Evolutionary conservation across 257 asterid species (phyloP).

Genomic region (Thymus quinquecostatus): DNA sequence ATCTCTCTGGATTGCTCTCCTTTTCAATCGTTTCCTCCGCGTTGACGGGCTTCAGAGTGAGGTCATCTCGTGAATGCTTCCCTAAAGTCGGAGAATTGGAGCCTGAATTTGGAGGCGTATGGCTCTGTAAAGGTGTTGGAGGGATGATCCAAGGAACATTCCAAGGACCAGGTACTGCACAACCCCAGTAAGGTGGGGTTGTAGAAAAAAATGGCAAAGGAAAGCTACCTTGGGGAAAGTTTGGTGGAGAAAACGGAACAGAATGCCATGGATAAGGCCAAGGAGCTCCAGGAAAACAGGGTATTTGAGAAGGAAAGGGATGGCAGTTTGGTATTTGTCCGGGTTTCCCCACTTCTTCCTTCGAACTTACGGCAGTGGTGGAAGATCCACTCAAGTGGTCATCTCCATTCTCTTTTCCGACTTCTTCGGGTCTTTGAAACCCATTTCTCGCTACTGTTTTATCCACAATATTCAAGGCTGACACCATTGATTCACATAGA

Average conservation of each 20-base stretch:
- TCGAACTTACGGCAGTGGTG: slow-evolving; percentile 28
- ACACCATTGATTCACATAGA: slow-evolving; percentile 46
- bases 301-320: slow-evolving; percentile 40
- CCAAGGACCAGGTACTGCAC: slow-evolving; percentile 46
- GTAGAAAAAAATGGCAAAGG: slow-evolving; percentile 62
- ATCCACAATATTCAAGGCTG: slow-evolving; percentile 39
- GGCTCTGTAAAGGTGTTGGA: slow-evolving; percentile 30
- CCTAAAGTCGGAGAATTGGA: slow-evolving; percentile 51
- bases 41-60: not conserved
- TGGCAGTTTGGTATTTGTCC: slow-evolving; percentile 33
- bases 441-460: slow-evolving; percentile 33
- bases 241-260: slow-evolving; percentile 41
- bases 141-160: slow-evolving; percentile 48
- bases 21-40: slow-evolving; percentile 27
- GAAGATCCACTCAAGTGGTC: slow-evolving; percentile 40
- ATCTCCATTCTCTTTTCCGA: slow-evolving; percentile 31
- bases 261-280: slow-evolving; percentile 50
- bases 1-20: slow-evolving; percentile 42
- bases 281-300: slow-evolving; percentile 40
- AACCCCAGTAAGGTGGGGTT: slow-evolving; percentile 52
- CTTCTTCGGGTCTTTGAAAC: slow-evolving; percentile 27
- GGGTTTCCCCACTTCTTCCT: slow-evolving; percentile 28
- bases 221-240: slow-evolving; percentile 42
- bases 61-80: slow-evolving; percentile 59
- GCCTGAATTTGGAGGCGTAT: slow-evolving; percentile 30